Evolutionary conservation across 768 basidiomycete species (phyloP).

Genomic region (Gelatoporia subvermispora): DNA sequence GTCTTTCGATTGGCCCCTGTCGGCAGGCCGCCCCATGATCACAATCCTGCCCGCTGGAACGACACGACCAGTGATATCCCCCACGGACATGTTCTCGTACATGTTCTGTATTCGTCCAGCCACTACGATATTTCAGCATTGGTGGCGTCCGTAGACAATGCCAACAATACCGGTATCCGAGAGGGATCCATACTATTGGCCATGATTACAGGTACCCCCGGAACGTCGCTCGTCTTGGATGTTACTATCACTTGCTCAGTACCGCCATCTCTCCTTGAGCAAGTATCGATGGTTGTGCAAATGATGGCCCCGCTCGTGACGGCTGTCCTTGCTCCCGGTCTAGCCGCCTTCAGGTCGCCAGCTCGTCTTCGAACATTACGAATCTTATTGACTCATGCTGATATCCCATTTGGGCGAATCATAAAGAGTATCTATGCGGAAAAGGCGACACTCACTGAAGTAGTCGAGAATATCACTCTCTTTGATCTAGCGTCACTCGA

Average conservation of each 20-base stretch:
- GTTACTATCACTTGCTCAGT: too few species aligned
- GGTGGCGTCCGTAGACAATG: too few species aligned
- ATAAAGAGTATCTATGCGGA: not conserved
- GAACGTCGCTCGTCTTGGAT: too few species aligned
- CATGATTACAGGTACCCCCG: not conserved
- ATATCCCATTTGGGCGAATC: not conserved
- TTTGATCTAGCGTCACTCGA: not conserved
- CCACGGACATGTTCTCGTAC: too few species aligned
- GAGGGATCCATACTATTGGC: not conserved
- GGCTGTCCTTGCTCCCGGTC: slow-evolving; percentile 1
- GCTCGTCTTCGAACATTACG: not conserved
- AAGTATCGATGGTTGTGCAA: too few species aligned
- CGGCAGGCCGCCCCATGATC: too few species aligned
- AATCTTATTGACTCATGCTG: slow-evolving; percentile 6
- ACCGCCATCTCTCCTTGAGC: too few species aligned
- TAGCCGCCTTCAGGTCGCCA: not conserved
- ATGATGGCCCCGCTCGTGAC: not conserved
- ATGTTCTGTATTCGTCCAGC: too few species aligned
- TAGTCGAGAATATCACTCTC: not conserved
- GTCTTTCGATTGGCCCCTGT: not conserved
- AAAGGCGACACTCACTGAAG: not conserved
- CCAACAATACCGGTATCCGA: too few species aligned
- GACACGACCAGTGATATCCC: too few species aligned
- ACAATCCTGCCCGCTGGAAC: too few species aligned
- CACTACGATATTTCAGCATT: too few species aligned